phyloP scores from a whole-genome alignment of 495 filamentous ascomycete genomes.

The Penicillium ochrochloron region DNA sequence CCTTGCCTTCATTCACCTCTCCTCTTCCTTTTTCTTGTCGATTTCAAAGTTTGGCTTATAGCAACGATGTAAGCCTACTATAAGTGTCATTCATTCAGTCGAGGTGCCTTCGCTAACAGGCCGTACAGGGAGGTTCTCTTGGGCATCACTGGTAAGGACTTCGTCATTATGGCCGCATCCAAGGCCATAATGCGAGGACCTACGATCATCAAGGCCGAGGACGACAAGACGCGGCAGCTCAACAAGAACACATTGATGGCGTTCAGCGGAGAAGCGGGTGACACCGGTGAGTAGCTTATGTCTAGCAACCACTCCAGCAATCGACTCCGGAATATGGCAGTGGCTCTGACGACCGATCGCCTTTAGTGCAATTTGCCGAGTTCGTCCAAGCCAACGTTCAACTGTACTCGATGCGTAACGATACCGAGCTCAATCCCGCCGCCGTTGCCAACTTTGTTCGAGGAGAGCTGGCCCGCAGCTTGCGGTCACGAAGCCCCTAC shows the following conservation, averaged over 20 bases:
- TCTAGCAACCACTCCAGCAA: not conserved
- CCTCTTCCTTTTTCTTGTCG: conserved; percentile 19
- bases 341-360: conserved; percentile 21
- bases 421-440: conserved; percentile 83
- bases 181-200: conserved; percentile 97
- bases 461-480: conserved; percentile 83
- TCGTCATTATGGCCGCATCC: conserved; percentile 94
- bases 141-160: conserved; percentile 98
- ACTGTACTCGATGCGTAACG: conserved; percentile 98
- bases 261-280: conserved; percentile 94
- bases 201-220: conserved; percentile 91
- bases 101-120: conserved; percentile 23
- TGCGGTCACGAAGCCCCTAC: conserved; percentile 91
- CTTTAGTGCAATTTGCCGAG: conserved; percentile 94
- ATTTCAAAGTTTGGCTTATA: conserved; percentile 15
- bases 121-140: conserved; percentile 89
- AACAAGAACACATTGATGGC: conserved; percentile 96
- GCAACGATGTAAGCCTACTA: conserved; percentile 40
- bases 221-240: conserved; percentile 92
- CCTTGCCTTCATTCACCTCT: conserved; percentile 22
- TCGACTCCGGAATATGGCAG: not conserved
- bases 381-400: conserved; percentile 98
- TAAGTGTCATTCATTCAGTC: not conserved
- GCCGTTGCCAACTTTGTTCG: conserved; percentile 92
- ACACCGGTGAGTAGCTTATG: conserved; percentile 70